These are phyloP conservation scores for Rutidosis leptorrhynchoides DNA, from an alignment of 129 eudicot genomes.

Conservation along the genomic window DNA sequence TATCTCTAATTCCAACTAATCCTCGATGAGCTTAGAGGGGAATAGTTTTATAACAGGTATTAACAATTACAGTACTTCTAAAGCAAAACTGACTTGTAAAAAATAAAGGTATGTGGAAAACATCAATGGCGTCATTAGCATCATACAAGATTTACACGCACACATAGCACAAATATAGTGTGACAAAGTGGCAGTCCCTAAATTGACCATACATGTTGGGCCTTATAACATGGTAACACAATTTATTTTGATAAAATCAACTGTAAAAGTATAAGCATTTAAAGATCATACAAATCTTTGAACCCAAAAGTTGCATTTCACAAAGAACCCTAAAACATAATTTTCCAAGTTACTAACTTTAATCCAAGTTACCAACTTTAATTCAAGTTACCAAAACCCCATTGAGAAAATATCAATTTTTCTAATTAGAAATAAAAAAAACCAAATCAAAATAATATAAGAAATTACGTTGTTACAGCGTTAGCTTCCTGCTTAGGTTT, in stretches of 20 bases:
- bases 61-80: neutral
- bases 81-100: too few relatives aligned
- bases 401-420: neutral
- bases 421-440: neutral
- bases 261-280: neutral
- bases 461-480: constrained; percentile 41
- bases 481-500: constrained; percentile 62
- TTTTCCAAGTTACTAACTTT: neutral
- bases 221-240: too few relatives aligned
- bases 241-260: neutral
- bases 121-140: neutral
- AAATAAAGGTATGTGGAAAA: neutral
- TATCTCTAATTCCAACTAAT: constrained; percentile 1
- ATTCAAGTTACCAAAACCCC: neutral
- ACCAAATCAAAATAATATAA: neutral
- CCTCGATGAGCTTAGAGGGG: constrained; percentile 1
- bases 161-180: neutral
- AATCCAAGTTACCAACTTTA: too few relatives aligned
- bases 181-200: neutral
- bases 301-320: neutral
- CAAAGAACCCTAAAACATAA: too few relatives aligned
- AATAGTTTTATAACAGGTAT: neutral
- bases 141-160: neutral
- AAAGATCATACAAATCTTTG: constrained; percentile 11
- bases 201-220: too few relatives aligned